Percentiles rank a stretch among this genome's conserved stretches.
Conservation (phyloP, 306 rosid genomes). For the Begonia fuchsioides region DNA sequence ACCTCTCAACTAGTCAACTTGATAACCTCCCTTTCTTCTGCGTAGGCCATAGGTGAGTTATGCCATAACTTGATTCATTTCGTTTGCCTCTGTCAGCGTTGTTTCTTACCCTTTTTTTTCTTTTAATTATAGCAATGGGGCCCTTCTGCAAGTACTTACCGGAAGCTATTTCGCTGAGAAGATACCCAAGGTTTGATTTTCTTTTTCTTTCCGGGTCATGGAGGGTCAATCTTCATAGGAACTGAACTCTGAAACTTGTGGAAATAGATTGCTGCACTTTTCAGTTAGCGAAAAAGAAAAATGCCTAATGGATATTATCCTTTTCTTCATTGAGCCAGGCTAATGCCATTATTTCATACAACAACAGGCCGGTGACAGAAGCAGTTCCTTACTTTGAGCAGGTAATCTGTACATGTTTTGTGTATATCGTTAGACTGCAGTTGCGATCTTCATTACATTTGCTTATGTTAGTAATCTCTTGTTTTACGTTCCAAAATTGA, state of each 20-base stretch:
- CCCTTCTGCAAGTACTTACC: slow-evolving; percentile 33
- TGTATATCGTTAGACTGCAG: too few species aligned
- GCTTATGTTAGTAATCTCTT: background rate
- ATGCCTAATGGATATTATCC: too few species aligned
- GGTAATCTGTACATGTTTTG: slow-evolving; percentile 22
- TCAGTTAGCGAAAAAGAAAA: too few species aligned
- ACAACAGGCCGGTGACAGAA: slow-evolving; percentile 87
- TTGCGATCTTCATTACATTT: too few species aligned
- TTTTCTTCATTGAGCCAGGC: slow-evolving; percentile 56
- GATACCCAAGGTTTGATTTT: slow-evolving; percentile 35
- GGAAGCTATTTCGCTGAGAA: slow-evolving; percentile 36
- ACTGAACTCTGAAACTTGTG: background rate
- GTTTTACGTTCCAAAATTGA: background rate
- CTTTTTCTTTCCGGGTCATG: background rate
- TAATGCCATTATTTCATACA: slow-evolving; percentile 76
- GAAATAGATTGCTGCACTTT: too few species aligned
- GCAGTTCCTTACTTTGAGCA: slow-evolving; percentile 98
- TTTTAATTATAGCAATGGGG: slow-evolving; percentile 31
- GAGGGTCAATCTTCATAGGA: background rate
- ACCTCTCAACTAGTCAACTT: slow-evolving; percentile 49
- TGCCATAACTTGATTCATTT: background rate
- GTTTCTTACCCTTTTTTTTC: background rate
- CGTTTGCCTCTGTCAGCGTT: background rate
- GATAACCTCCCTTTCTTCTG: slow-evolving; percentile 55
- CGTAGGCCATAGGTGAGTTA: slow-evolving; percentile 76